phyloP scores from a whole-genome alignment of 1,284 basidiomycete species.

The Inonotus hispidus region DNA sequence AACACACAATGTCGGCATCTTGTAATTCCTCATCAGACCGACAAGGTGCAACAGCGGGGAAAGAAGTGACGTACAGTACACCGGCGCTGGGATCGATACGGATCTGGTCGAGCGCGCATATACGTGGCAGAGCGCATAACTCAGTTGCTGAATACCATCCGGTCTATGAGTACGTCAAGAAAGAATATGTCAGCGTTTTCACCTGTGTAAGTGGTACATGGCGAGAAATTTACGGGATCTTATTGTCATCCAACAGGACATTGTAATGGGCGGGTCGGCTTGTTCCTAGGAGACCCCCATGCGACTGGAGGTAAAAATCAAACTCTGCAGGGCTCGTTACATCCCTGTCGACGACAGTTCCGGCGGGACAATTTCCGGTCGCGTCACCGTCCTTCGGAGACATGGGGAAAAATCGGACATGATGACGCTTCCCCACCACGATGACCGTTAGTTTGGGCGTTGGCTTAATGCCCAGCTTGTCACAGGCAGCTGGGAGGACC shows the following conservation, averaged over 20 bases:
- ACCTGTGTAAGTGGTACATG: constrained; percentile 23
- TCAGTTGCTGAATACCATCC: constrained; percentile 62
- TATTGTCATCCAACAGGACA: constrained; percentile 55
- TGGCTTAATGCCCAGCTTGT: constrained; percentile 43
- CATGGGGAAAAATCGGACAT: constrained; percentile 71
- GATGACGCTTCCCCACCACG: constrained; percentile 70
- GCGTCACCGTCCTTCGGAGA: constrained; percentile 44
- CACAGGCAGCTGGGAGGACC: constrained; percentile 45
- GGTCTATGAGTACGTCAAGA: constrained; percentile 34
- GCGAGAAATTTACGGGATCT: constrained; percentile 36
- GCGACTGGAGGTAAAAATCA: constrained; percentile 77
- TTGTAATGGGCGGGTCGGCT: constrained; percentile 63
- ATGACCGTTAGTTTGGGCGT: constrained; percentile 62
- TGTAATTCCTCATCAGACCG: neutral
- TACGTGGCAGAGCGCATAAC: constrained; percentile 75
- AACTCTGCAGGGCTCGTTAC: constrained; percentile 71
- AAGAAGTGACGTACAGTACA: constrained; percentile 57
- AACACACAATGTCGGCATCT: constrained; percentile 84
- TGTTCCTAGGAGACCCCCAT: constrained; percentile 65
- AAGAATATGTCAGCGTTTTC: constrained; percentile 16
- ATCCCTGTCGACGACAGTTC: constrained; percentile 68
- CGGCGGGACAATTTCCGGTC: constrained; percentile 70
- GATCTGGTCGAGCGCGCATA: constrained; percentile 79
- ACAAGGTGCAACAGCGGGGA: neutral
- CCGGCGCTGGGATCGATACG: constrained; percentile 79